phyloP scores from a whole-genome alignment of 257 asterid species.

The Perilla frutescens region DNA sequence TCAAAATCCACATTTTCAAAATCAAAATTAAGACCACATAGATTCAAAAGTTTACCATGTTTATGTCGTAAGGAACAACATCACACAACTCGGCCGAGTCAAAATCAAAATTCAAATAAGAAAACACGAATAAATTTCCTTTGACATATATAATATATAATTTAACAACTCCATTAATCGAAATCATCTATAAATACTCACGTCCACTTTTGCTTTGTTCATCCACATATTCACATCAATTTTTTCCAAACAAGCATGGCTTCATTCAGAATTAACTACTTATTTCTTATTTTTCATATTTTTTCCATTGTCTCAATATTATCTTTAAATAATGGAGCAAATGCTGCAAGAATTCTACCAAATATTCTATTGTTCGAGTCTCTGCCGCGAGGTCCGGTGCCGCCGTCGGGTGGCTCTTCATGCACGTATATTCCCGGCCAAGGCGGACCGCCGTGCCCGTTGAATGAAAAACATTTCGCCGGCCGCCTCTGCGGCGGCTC shows the following conservation, averaged over 20 bases:
- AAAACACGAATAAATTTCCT: neutral
- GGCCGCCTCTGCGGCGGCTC: conserved; percentile 19
- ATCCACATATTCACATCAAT: neutral
- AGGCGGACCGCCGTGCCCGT: conserved; percentile 39
- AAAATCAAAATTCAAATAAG: neutral
- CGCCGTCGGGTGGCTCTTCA: conserved; percentile 48
- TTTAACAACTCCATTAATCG: neutral
- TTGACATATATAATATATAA: neutral
- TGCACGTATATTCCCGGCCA: conserved; percentile 62
- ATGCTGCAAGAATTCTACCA: conserved; percentile 44
- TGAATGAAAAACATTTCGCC: conserved; percentile 45
- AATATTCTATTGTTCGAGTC: conserved; percentile 32
- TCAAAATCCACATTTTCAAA: conserved; percentile 26
- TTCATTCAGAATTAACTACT: conserved; percentile 7
- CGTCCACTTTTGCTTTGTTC: neutral
- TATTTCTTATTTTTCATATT: conserved; percentile 33
- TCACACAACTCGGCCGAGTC: conserved; percentile 17
- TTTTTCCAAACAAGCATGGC: conserved; percentile 25
- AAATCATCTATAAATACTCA: conserved; percentile 30
- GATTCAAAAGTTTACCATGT: conserved; percentile 4
- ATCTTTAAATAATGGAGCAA: conserved; percentile 31
- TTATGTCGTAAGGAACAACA: conserved; percentile 16
- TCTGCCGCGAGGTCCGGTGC: conserved; percentile 59
- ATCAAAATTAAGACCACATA: conserved; percentile 15
- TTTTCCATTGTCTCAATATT: conserved; percentile 6